These are phyloP conservation scores for Coelastrella sp. DNA, from an alignment of 139 green algal species.

Conservation along the genomic window DNA sequence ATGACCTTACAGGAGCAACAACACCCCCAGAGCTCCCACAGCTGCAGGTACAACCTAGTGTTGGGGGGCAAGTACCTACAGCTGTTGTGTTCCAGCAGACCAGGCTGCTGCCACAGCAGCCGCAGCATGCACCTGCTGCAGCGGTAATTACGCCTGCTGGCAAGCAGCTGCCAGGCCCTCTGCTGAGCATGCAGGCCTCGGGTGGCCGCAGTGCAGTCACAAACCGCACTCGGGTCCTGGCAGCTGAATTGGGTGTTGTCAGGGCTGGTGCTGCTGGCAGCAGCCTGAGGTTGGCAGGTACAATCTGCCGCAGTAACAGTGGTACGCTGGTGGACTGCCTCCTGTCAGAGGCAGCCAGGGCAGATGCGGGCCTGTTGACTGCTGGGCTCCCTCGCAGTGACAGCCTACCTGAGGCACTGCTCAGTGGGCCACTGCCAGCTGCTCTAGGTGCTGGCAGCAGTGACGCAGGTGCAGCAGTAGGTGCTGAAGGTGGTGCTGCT, in stretches of 20 bases:
- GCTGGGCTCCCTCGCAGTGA: conserved; percentile 15
- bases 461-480: conserved; percentile 7
- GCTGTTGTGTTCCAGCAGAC: not conserved
- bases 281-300: conserved; percentile 17
- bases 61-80: not conserved
- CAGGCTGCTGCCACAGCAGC: not conserved
- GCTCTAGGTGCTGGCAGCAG: not conserved
- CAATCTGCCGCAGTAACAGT: conserved; percentile 34
- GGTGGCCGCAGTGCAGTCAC: not conserved
- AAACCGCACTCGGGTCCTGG: not conserved
- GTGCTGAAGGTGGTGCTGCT: not conserved
- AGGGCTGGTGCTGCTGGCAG: conserved; percentile 7
- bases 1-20: not conserved
- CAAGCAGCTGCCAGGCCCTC: not conserved
- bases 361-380: conserved; percentile 20
- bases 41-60: not conserved
- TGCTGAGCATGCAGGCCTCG: not conserved
- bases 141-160: not conserved
- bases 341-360: conserved; percentile 15
- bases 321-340: conserved; percentile 23
- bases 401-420: conserved; percentile 27
- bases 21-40: not conserved
- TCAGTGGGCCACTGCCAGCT: not conserved
- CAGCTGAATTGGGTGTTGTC: not conserved
- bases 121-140: not conserved